Base-by-base conservation (phyloP, 140 eudicot genomes). In the Bidens hawaiensis region DNA sequence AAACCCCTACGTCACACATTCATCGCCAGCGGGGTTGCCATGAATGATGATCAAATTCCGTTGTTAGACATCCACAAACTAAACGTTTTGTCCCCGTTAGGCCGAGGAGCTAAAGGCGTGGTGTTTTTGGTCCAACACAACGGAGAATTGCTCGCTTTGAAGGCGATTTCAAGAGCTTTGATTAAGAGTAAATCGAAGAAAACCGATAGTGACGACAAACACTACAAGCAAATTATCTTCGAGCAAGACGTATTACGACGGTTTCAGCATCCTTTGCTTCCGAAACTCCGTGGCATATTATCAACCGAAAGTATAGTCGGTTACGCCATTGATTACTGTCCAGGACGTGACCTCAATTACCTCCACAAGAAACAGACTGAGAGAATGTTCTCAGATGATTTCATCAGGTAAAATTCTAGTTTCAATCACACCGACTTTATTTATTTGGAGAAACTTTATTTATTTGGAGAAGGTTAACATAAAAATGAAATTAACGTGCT, bases 81-180 rank as follows among this genome's bases (percentile, higher is more conserved):
- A 31, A 77, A 72, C 31, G 83, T 77, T 5, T 15, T 84, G 4
- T 68, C 80, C 18, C 77, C 79, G 16, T 76, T 88, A 17, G 94
- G 96, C 7, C 78, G 96, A 30, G 96, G 96, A 46, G 94, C 94
- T 4, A 84, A 80, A 49, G 96, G 94, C 11, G 90, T 82, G 4
- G 96, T 88, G 10, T 88, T 88, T 62, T 63, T 81, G 43, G 87
- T 77, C 1, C 77, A 52, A 1, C 62, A 60, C 0, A 64, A 55
- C 10, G 62, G 42, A n/a, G 62, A 55, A 55, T 55, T 55, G n/a
- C 41, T 55, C 10, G 62, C 62, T 55, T 28, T 55, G 62, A 55
- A 55, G 24, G 62, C 43, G 23, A 55, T 55, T 28, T 55, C 62
- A 4, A 55, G 25, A 55, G 62, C 62, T 55, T 55, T 24, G 12